Evolutionary conservation across 805 yeast genomes (phyloP).

Genomic region (Hanseniaspora pseudoguilliermondii): DNA sequence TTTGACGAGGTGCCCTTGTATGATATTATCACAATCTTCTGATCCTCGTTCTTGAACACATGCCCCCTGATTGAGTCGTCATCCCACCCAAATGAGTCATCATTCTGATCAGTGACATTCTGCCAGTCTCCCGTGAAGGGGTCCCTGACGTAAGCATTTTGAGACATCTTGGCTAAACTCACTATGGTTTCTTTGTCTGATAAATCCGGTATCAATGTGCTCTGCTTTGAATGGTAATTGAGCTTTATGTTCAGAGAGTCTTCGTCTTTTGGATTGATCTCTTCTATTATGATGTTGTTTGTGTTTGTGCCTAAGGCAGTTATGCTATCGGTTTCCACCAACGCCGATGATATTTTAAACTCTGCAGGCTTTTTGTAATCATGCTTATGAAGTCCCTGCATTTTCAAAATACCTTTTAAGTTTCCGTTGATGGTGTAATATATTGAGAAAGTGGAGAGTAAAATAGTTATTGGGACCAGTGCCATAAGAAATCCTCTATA

Average conservation of each 20-base stretch:
- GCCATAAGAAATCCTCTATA: no score
- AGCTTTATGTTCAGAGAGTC: background rate
- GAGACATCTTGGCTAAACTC: conserved; percentile 39
- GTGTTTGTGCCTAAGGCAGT: conserved; percentile 14
- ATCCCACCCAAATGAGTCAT: conserved; percentile 74
- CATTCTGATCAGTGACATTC: conserved; percentile 45
- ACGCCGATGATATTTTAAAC: background rate
- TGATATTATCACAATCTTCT: conserved; percentile 55
- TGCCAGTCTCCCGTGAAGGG: conserved; percentile 34
- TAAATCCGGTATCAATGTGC: conserved; percentile 25
- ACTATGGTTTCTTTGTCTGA: conserved; percentile 25
- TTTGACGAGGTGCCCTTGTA: conserved; percentile 90
- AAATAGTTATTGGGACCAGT: no score
- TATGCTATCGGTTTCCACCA: background rate
- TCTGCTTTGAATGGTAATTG: background rate
- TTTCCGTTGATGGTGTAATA: background rate
- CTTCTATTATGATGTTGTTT: conserved; percentile 8
- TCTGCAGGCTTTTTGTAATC: background rate
- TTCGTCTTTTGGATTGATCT: background rate
- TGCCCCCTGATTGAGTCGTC: conserved; percentile 82
- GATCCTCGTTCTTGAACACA: conserved; percentile 54
- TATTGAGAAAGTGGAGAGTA: background rate
- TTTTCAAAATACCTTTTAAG: background rate
- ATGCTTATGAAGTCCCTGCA: background rate
- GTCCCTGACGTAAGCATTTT: conserved; percentile 37